Evolutionary conservation across 257 asterid species (phyloP), one percentile per base, ranked within the genome.

Genomic region (Gentiana macrophylla): DNA sequence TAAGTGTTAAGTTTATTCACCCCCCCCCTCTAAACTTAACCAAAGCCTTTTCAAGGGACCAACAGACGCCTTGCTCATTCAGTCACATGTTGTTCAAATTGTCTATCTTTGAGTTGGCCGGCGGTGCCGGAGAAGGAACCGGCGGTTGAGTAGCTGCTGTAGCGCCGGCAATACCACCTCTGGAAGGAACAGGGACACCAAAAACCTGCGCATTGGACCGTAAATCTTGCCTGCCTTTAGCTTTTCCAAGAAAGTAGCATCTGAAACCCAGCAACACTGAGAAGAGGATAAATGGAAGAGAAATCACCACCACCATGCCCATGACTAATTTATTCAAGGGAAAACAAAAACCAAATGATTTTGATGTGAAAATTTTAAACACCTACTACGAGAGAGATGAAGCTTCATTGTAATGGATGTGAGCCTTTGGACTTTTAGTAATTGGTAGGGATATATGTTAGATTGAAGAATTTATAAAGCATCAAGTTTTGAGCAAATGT

Each of bases 221-320:
- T 2, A 76, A 65, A 61, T 89, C 94, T 69, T 69, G 83, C 57
- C 94, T 60, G 15, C 97, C 97, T 71, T 75, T 86, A 55, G 87
- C 81, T 74, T 87, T 79, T 58, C 97, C 97, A 6, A 81, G 70
- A 41, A 86, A 62, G 57, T 76, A 89, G 66, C 97, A 89, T 2
- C 97, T 95, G 35, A 89, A 84, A 8, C 95, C 97, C 4, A 86
- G 72, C 38, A 84, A 59, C 1, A 89, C 38, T 1, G 93, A 81
- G 57, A 89, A 84, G 50, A 86, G 62, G 59, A 86, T 83, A 57
- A 89, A 67, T 12, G 97, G 97, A 58, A 89, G 63, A 50, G 95
- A 86, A 33, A 86, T 37, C 62, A 89, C 95, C 11, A 89, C 80
- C 13, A 83, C 87, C 97, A 86, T 81, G 43, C 95, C 93, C 97